A percentile compares a stretch with the other conserved stretches of the same genome.
phyloP scores from a whole-genome alignment of 441 rosid genomes.

The Erodium texanum region DNA sequence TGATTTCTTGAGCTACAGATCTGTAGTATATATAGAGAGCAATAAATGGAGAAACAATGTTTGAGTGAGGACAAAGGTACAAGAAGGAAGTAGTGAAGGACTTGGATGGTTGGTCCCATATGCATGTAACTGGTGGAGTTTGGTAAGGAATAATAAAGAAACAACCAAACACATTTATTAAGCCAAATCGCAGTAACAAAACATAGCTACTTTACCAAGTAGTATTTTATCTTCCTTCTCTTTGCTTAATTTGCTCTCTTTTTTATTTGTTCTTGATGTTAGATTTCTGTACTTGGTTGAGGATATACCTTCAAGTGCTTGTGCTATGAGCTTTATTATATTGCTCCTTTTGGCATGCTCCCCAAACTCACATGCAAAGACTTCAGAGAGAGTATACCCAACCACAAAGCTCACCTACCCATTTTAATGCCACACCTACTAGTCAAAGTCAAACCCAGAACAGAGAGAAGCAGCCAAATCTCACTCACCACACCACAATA shows the following conservation, averaged over 20 bases:
- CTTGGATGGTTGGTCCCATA: neutral
- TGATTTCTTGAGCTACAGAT: neutral
- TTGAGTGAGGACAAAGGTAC: constrained; percentile 3
- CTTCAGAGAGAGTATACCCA: too few species aligned
- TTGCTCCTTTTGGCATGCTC: constrained; percentile 5
- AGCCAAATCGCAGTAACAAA: neutral
- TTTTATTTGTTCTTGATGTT: too few species aligned
- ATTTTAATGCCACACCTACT: too few species aligned
- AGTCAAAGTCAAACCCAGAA: too few species aligned
- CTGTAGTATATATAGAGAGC: neutral
- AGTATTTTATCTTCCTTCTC: neutral
- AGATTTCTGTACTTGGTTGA: too few species aligned
- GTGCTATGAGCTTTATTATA: too few species aligned
- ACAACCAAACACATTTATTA: neutral
- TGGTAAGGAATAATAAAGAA: constrained; percentile 5
- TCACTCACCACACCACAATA: too few species aligned
- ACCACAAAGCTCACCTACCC: too few species aligned
- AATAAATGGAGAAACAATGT: too few species aligned
- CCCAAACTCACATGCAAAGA: neutral
- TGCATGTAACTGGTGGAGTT: neutral
- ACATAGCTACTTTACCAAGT: too few species aligned
- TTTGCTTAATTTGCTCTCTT: neutral
- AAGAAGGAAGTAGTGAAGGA: neutral
- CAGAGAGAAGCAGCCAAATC: too few species aligned
- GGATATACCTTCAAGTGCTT: too few species aligned